These are phyloP conservation scores for Entomortierella lignicola DNA, from an alignment of 192 early-diverging fungal genomes.

Conservation along the genomic window DNA sequence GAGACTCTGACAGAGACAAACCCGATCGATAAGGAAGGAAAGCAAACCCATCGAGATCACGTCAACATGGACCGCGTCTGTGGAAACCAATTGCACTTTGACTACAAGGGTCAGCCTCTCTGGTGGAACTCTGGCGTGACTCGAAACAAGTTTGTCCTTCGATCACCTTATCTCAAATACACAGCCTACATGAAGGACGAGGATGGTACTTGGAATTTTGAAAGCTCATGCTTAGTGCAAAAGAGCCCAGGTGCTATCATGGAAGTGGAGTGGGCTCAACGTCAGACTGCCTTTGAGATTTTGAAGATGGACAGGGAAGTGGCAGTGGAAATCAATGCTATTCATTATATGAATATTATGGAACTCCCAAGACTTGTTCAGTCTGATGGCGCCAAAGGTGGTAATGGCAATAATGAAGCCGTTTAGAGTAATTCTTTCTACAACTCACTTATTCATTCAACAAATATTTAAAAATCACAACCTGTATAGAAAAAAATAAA, in stretches of 20 bases:
- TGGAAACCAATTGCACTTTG: conserved; percentile 59
- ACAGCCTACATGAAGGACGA: conserved; percentile 46
- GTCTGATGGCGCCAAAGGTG: conserved; percentile 41
- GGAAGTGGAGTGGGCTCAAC: conserved; percentile 49
- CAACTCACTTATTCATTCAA: no score
- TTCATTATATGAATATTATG: conserved; percentile 16
- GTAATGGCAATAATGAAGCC: conserved; percentile 33
- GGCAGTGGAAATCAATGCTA: conserved; percentile 18
- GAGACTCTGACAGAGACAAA: conserved; percentile 26
- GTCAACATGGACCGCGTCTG: conserved; percentile 52
- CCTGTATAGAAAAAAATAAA: no score
- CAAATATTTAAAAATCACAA: no score
- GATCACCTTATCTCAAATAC: conserved; percentile 44
- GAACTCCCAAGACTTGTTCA: conserved; percentile 22
- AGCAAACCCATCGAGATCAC: background rate
- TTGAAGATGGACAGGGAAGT: conserved; percentile 26
- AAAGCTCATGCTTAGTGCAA: conserved; percentile 53
- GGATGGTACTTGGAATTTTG: conserved; percentile 62
- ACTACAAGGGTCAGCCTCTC: conserved; percentile 48
- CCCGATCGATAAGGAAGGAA: conserved; percentile 7
- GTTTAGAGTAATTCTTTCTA: conserved; percentile 2
- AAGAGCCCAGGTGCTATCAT: conserved; percentile 35
- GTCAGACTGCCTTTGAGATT: conserved; percentile 31
- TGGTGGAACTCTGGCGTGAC: conserved; percentile 67
- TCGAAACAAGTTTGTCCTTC: conserved; percentile 49